phyloP scores from a whole-genome alignment of 2,329 filamentous ascomycete species.

The Aspergillus ibericus region DNA sequence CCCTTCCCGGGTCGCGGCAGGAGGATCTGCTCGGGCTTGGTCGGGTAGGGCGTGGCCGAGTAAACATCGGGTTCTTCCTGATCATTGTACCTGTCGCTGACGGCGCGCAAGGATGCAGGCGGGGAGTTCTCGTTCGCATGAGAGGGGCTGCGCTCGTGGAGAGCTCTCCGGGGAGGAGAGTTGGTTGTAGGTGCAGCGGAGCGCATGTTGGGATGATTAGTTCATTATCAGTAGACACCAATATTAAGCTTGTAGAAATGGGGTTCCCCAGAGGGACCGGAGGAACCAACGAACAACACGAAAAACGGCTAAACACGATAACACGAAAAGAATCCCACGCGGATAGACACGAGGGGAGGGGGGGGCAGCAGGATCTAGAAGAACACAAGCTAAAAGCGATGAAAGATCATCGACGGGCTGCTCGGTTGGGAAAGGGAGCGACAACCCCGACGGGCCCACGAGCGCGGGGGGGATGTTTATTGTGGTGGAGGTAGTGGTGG shows the following conservation, averaged over 20 bases:
- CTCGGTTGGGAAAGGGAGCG: conserved; percentile 1
- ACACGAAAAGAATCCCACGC: conserved; percentile 1
- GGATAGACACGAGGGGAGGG: neutral
- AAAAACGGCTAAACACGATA: conserved; percentile 6
- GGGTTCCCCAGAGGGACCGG: conserved; percentile 2
- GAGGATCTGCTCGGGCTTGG: conserved; percentile 48
- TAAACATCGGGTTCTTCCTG: conserved; percentile 42
- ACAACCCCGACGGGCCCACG: neutral
- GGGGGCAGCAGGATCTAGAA: conserved; percentile 7
- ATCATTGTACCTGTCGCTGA: conserved; percentile 28
- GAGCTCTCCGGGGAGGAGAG: conserved; percentile 41
- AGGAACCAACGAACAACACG: conserved; percentile 5
- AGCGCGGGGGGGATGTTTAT: conserved; percentile 17
- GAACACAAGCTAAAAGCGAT: conserved; percentile 10
- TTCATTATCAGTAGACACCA: conserved; percentile 29
- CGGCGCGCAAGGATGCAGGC: conserved; percentile 39
- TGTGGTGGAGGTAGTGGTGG: conserved; percentile 10
- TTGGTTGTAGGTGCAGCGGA: conserved; percentile 29
- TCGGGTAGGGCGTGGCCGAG: conserved; percentile 47
- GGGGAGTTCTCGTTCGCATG: conserved; percentile 46
- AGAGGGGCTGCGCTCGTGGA: conserved; percentile 49
- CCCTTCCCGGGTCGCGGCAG: conserved; percentile 43
- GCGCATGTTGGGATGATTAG: conserved; percentile 36
- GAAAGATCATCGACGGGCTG: conserved; percentile 11
- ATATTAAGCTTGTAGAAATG: conserved; percentile 5